Evolutionary conservation across 805 yeast genomes (phyloP), one percentile per base, ranked within the genome.

Genomic region (Metschnikowia gelsemii): DNA sequence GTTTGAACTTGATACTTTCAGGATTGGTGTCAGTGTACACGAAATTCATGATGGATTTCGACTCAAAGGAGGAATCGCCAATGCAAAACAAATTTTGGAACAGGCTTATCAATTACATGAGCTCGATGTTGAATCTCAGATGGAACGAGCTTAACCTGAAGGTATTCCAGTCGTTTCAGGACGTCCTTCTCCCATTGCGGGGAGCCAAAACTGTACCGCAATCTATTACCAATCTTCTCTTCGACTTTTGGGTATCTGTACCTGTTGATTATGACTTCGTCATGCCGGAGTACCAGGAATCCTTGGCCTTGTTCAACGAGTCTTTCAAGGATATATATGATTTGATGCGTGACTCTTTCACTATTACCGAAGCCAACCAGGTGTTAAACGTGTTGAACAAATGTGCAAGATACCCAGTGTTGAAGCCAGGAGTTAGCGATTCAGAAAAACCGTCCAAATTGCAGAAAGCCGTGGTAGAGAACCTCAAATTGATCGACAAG

Each of bases 381-480:
- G 67, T 84, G n/a, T 59, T 87, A 26, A 65, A 64, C n/a, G 63
- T 81, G 4, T 72, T 91, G 54, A 78, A 78, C 52, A 70, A 80
- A 12, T 79, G 88, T 43, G 78, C 85, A 1, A 66, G 86, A 29
- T 88, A 84, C 58, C 95, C 95, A 1, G 72, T 84, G 9, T 66
- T 87, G 26, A 84, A 88, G 7, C 78, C 70, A 22, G 70, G 69
- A 47, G 68, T 68, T 24, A 58, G 64, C 3, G 96, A 88, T 56
- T 64, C 69, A 29, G 54, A 19, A 16, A 59, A 61, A 14, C 76
- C 74, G 18, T 78, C 96, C 0, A 69, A 72, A 8, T 63, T 91
- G 31, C 98, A 90, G 55, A 47, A 54, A 1, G 64, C 79, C 0
- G 79, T 87, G 1, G 55, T 87, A 21, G 66, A 65, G 0, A 76